Evolutionary conservation across 139 green algal species (phyloP), one percentile per base, ranked within the genome.

Genomic region (Trebouxia sp.): DNA sequence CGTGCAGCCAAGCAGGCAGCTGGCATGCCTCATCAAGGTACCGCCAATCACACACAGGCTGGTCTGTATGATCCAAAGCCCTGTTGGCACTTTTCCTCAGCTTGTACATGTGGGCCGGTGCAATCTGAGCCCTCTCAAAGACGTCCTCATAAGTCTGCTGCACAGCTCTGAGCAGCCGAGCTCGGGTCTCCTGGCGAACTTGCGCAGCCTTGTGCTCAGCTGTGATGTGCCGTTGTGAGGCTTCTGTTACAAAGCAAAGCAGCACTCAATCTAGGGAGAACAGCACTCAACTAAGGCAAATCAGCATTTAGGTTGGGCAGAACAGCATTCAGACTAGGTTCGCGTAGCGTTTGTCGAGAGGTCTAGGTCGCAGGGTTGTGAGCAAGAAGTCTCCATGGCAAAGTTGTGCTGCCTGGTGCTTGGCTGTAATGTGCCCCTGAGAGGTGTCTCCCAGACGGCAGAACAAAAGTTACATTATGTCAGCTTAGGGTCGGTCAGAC

Each of bases 31-130:
- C 6, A 15, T 62, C 14, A 30, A 85, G 42, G 30, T 55, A 42
- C 6, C 10, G 17, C 82, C 82, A 85, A 42, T 85, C 82, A 38
- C 67, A 50, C 20, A 85, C 51, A 22, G 82, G 82, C 50, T 43
- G 22, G 22, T 76, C 51, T 38, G 78, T 42, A 8, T 56, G 28
- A 41, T 85, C 82, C 51, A 80, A 12, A 0, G 82, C 82, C 35
- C 58, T 38, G 32, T 83, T 55, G 32, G 55, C 28, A 28, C 24
- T 58, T 26, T 62, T 42, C 24, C 39, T 50, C 62, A 70, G 24
- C 41, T 37, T 30, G 41, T 56, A 77, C 41, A 77, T 77, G n/a
- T 56, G 69, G 42, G 22, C n/a, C 8, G 69, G 69, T 0, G 26
- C 69, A 37, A 77, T 51, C 41, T 77, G 69, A 6, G 69, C 42